Conservation (phyloP, 2,329 filamentous ascomycete species). For the Fusarium sp. region DNA sequence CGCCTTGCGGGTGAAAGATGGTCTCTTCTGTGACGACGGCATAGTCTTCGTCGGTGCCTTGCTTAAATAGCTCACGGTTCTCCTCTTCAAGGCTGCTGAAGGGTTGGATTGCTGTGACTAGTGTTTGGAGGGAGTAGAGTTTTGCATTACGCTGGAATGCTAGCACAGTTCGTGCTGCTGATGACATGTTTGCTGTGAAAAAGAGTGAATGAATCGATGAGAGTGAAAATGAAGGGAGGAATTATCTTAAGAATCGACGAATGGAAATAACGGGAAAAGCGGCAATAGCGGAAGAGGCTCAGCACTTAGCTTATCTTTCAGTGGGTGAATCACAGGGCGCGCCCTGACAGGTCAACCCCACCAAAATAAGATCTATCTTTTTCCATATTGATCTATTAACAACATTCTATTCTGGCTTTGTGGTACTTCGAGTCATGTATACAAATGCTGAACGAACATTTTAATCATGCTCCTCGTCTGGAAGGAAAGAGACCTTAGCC, state of each 20-base stretch:
- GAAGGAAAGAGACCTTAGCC: background rate
- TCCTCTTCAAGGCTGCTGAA: constrained; percentile 64
- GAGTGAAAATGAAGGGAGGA: background rate
- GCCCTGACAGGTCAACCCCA: background rate
- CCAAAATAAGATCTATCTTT: too few relatives aligned
- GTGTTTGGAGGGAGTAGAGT: constrained; percentile 59
- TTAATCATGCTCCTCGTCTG: background rate
- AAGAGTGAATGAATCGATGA: background rate
- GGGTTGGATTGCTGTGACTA: constrained; percentile 62
- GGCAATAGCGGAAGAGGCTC: background rate
- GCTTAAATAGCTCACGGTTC: constrained; percentile 71
- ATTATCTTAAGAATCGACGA: background rate
- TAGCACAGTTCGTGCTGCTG: constrained; percentile 48
- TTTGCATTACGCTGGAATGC: constrained; percentile 61
- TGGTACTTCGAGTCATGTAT: too few relatives aligned
- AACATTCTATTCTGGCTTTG: too few relatives aligned
- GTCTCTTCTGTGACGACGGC: constrained; percentile 73
- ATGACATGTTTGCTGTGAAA: constrained; percentile 29
- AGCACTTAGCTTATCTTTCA: background rate
- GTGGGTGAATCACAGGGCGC: constrained; percentile 15
- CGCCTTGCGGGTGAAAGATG: constrained; percentile 82
- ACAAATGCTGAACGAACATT: too few relatives aligned
- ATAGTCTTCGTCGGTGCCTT: constrained; percentile 63
- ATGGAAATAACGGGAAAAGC: background rate
- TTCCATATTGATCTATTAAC: too few relatives aligned